These are phyloP conservation scores for Cladosporium sp. DNA, from an alignment of 2,329 filamentous ascomycete genomes.

Conservation along the genomic window DNA sequence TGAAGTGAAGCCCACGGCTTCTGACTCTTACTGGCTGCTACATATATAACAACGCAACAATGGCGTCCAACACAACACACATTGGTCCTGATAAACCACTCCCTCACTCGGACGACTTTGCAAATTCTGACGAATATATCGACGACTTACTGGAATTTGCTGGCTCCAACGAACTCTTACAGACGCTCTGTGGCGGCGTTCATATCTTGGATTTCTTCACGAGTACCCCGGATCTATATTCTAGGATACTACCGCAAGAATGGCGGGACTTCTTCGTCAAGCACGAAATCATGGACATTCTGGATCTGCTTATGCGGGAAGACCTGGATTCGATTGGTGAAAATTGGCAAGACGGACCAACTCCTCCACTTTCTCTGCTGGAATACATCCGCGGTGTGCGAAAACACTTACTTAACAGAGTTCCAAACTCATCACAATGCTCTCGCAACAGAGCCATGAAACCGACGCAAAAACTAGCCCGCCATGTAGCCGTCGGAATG, in stretches of 20 bases:
- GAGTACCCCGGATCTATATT: slow-evolving; percentile 75
- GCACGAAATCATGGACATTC: slow-evolving; percentile 67
- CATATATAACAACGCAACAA: background rate
- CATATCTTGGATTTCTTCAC: slow-evolving; percentile 98
- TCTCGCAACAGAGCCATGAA: slow-evolving; percentile 28
- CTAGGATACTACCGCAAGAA: slow-evolving; percentile 67
- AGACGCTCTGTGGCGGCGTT: slow-evolving; percentile 91
- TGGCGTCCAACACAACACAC: background rate
- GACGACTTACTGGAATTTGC: slow-evolving; percentile 73
- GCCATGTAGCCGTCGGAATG: slow-evolving; percentile 82
- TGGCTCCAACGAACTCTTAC: slow-evolving; percentile 69
- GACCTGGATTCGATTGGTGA: slow-evolving; percentile 51
- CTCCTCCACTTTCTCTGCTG: slow-evolving; percentile 56
- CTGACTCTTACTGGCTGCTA: too few species aligned
- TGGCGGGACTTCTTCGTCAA: slow-evolving; percentile 77
- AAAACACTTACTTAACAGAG: slow-evolving; percentile 55
- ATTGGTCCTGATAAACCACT: slow-evolving; percentile 49
- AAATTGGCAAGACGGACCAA: slow-evolving; percentile 41
- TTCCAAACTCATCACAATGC: slow-evolving; percentile 43
- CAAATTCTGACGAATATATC: slow-evolving; percentile 70
- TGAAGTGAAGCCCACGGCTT: slow-evolving; percentile 5
- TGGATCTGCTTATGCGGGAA: slow-evolving; percentile 78
- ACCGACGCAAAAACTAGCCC: slow-evolving; percentile 55
- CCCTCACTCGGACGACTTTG: slow-evolving; percentile 68
- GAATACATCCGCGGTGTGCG: slow-evolving; percentile 70